phyloP scores from a whole-genome alignment of 2,329 filamentous ascomycete species.

The Nannizziopsis arthrosporioides region DNA sequence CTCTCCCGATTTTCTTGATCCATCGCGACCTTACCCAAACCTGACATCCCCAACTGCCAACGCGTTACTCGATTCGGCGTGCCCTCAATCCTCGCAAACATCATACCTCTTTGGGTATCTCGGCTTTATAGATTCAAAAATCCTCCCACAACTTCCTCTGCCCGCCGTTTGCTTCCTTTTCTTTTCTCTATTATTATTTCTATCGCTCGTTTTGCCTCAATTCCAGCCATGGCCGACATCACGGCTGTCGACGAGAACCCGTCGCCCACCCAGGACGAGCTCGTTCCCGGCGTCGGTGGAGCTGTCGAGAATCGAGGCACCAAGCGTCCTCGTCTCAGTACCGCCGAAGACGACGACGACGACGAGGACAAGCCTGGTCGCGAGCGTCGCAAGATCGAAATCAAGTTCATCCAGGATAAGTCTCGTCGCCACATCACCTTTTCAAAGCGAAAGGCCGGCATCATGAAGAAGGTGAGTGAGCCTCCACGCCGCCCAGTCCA shows the following conservation, averaged over 20 bases:
- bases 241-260: conserved; percentile 65
- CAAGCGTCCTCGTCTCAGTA: conserved; percentile 72
- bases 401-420: conserved; percentile 99
- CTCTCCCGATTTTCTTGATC: conserved; percentile 14
- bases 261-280: conserved; percentile 60
- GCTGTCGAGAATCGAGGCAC: conserved; percentile 63
- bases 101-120: conserved; percentile 36
- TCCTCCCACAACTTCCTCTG: neutral
- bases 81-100: conserved; percentile 26
- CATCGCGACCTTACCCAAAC: conserved; percentile 30
- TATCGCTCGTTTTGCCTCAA: conserved; percentile 5
- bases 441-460: conserved; percentile 98
- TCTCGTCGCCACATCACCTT: conserved; percentile 99
- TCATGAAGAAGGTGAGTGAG: conserved; percentile 94
- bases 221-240: conserved; percentile 59
- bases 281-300: conserved; percentile 57
- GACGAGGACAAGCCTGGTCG: conserved; percentile 96
- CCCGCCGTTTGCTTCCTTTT: conserved; percentile 5
- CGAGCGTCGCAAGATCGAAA: conserved; percentile 98
- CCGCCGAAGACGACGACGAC: conserved; percentile 82
- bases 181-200: conserved; percentile 11
- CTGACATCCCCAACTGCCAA: conserved; percentile 28
- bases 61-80: conserved; percentile 39
- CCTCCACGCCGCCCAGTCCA: conserved; percentile 13
- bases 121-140: conserved; percentile 8